phyloP scores from a whole-genome alignment of 371 early-diverging fungal species.

The Mortierella sp. region DNA sequence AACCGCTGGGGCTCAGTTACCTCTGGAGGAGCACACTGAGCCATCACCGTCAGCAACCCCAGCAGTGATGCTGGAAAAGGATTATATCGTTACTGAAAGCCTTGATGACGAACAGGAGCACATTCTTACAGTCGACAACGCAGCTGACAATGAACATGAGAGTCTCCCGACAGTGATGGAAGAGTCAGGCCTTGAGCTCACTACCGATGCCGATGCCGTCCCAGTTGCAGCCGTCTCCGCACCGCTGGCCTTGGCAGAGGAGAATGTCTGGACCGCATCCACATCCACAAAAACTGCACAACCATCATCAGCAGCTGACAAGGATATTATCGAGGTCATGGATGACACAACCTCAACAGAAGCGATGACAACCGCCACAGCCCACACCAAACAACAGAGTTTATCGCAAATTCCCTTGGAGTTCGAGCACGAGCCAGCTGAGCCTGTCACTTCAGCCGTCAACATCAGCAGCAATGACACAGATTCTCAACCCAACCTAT shows the following conservation, averaged over 20 bases:
- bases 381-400: not conserved
- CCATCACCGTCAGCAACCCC: not conserved
- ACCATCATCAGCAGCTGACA: not conserved
- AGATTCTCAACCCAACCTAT: slow-evolving; percentile 3
- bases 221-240: not conserved
- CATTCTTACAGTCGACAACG: not conserved
- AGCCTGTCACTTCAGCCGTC: not conserved
- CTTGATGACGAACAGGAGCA: not conserved
- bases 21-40: not conserved
- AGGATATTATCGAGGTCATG: not conserved
- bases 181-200: not conserved
- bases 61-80: not conserved
- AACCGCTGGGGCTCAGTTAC: not conserved
- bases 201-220: not conserved
- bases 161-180: slow-evolving; percentile 1
- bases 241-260: not conserved
- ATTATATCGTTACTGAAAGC: not conserved
- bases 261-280: slow-evolving; percentile 1
- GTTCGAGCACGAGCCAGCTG: slow-evolving; percentile 14
- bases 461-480: not conserved
- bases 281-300: not conserved
- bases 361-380: not conserved
- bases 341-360: not conserved
- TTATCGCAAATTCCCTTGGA: not conserved
- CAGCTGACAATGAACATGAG: not conserved